Evolutionary conservation across 306 rosid species (phyloP).

Genomic region (Morella rubra): DNA sequence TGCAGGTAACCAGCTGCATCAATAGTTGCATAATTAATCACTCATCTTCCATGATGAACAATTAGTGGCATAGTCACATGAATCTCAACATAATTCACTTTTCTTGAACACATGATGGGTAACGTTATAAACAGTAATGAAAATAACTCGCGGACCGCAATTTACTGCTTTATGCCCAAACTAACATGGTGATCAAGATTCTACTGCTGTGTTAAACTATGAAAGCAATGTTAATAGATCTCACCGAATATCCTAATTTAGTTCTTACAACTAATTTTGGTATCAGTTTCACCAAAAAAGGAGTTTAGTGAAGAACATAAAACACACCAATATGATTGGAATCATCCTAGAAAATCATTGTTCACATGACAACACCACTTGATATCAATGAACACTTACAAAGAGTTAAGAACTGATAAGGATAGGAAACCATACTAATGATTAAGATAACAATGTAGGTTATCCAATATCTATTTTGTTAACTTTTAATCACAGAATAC

Average conservation of each 20-base stretch:
- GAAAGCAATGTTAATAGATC: not conserved
- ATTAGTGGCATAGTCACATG: not conserved
- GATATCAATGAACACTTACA: not conserved
- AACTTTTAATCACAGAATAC: not conserved
- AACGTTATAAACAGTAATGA: not conserved
- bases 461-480: not conserved
- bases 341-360: not conserved
- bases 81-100: not conserved
- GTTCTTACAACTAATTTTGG: not conserved
- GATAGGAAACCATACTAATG: not conserved
- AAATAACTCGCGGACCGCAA: not conserved
- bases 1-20: slow-evolving; percentile 85
- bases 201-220: not conserved
- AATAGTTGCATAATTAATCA: not conserved
- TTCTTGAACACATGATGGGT: not conserved
- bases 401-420: not conserved
- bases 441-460: not conserved
- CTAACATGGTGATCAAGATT: not conserved
- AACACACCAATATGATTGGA: not conserved
- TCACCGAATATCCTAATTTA: not conserved
- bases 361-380: not conserved
- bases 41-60: not conserved
- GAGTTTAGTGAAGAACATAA: not conserved
- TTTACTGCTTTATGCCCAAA: not conserved
- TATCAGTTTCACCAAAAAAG: not conserved